Conservation (phyloP, 306 rosid genomes). For the Dryas alaskensis region DNA sequence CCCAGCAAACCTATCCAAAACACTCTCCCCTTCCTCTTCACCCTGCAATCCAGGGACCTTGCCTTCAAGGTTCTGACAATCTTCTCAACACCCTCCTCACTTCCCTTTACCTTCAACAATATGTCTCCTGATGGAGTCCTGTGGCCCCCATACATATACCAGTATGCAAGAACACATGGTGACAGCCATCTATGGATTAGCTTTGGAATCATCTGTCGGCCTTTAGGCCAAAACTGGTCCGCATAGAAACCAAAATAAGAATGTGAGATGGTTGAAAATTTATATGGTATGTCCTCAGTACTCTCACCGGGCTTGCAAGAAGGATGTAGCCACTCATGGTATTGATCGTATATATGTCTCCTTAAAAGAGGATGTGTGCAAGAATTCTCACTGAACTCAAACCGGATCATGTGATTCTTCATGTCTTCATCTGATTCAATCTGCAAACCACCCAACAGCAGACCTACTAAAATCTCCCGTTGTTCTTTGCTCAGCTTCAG, state of each 20-base stretch:
- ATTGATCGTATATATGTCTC: conserved; percentile 63
- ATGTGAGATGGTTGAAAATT: conserved; percentile 63
- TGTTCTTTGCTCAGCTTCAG: conserved; percentile 79
- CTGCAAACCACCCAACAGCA: conserved; percentile 80
- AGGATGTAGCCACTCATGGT: conserved; percentile 89
- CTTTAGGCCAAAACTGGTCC: conserved; percentile 87
- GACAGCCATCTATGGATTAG: conserved; percentile 88
- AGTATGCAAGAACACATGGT: conserved; percentile 84
- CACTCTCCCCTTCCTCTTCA: conserved; percentile 69
- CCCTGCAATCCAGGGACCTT: conserved; percentile 71
- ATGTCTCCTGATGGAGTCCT: conserved; percentile 67
- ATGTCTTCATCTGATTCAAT: conserved; percentile 71
- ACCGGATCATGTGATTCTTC: conserved; percentile 62
- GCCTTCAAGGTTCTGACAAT: conserved; percentile 58
- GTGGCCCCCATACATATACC: conserved; percentile 91
- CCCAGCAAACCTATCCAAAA: conserved; percentile 89
- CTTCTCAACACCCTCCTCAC: conserved; percentile 67
- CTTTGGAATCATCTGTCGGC: conserved; percentile 65
- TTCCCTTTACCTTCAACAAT: conserved; percentile 72
- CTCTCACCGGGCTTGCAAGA: conserved; percentile 52
- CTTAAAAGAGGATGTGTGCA: conserved; percentile 46
- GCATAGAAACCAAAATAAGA: conserved; percentile 76
- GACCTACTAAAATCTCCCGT: conserved; percentile 79
- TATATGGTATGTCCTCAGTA: conserved; percentile 48
- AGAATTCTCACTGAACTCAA: conserved; percentile 58